Evolutionary conservation across 2,329 filamentous ascomycete genomes (phyloP).

Genomic region (Paraconiothyrium sp.): DNA sequence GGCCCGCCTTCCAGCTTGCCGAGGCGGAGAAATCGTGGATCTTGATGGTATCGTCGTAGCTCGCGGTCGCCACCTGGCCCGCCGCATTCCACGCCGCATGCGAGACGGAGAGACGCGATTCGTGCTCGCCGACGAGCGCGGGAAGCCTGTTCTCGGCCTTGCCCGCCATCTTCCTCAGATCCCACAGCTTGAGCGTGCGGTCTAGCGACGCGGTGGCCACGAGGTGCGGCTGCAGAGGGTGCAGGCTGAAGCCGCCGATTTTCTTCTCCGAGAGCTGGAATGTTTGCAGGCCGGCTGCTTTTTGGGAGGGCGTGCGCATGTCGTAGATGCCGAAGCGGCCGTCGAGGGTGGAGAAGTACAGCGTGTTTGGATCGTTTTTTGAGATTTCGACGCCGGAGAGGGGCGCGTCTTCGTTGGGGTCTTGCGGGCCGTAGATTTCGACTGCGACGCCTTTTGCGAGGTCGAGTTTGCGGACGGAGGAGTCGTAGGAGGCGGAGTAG

Average conservation of each 20-base stretch:
- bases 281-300: conserved; percentile 63
- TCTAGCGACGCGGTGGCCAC: conserved; percentile 91
- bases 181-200: conserved; percentile 90
- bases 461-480: conserved; percentile 87
- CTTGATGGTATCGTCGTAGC: conserved; percentile 95
- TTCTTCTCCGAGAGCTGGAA: conserved; percentile 90
- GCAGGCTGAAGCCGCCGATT: conserved; percentile 90
- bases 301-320: conserved; percentile 66
- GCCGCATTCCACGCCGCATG: conserved; percentile 89
- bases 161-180: conserved; percentile 79
- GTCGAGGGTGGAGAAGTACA: conserved; percentile 88
- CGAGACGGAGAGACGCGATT: conserved; percentile 84
- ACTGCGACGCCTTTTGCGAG: conserved; percentile 80
- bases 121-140: conserved; percentile 79
- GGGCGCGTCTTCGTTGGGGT: conserved; percentile 75
- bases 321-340: conserved; percentile 86
- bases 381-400: conserved; percentile 87
- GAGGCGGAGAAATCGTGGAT: conserved; percentile 77
- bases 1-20: conserved; percentile 60
- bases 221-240: conserved; percentile 82
- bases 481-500: conserved; percentile 91
- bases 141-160: conserved; percentile 70
- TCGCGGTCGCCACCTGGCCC: conserved; percentile 88
- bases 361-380: conserved; percentile 71
- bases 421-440: conserved; percentile 80